Base-by-base conservation (phyloP, 495 filamentous ascomycete species). In the Pseudotulostoma volvatum region DNA sequence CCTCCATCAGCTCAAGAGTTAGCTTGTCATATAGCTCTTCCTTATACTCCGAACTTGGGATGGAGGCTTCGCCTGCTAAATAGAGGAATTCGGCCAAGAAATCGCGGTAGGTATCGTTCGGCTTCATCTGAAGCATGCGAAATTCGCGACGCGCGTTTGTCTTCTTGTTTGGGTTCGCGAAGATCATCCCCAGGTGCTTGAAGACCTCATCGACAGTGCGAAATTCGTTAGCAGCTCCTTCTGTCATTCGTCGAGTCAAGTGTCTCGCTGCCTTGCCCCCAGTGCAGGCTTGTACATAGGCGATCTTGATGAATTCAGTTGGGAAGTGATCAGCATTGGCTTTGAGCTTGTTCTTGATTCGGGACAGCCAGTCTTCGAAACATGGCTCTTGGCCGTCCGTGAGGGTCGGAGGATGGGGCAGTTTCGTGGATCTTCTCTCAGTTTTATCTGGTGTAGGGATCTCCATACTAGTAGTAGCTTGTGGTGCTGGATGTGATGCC, bases 71-170 rank as follows among this genome's bases (percentile, higher is more conserved):
- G 2, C 11, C 9, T 9, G 38, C 38, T 19, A 40, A 20, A 13
- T 40, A 40, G 2, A 20, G 17, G 16, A 40, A 40, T 20, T 40
- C 38, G 25, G 30, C 11, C 31, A 40, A 32, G 16, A 40, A 40
- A 7, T 40, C 38, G 11, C 34, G 38, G 30, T 33, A 40, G 3
- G 21, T 17, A 18, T 40, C 38, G 17, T 2, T 19, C 2, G 7
- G 11, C 31, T 34, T 33, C 38, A 40, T 40, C 17, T 16, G 15
- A 16, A 40, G 30, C 13, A 21, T 30, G 9, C 38, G 16, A 32
- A 40, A 34, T 20, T 33, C 11, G 13, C 16, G n/a, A n/a, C n/a
- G n/a, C n/a, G n/a, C n/a, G n/a, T n/a, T n/a, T n/a, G n/a, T n/a
- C n/a, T n/a, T n/a, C n/a, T n/a, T n/a, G n/a, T n/a, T n/a, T n/a